phyloP scores from a whole-genome alignment of 257 asterid species.

The Solanum ossicruentum region DNA sequence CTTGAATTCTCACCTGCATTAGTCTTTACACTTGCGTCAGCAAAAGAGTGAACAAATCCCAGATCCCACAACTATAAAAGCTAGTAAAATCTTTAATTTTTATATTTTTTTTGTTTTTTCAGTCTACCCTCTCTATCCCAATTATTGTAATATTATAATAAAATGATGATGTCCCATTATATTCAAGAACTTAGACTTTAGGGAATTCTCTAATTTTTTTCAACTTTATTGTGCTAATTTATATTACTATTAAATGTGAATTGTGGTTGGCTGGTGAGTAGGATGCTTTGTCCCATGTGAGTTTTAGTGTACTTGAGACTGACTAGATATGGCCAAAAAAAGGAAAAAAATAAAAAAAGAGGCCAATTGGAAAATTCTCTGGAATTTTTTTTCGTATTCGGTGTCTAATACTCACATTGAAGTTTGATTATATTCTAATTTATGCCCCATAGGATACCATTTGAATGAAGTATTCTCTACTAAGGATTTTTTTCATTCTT shows the following conservation, averaged over 20 bases:
- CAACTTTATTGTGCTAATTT: background rate
- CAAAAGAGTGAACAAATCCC: constrained; percentile 14
- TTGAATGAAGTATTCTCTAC: too few relatives aligned
- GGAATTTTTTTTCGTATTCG: too few relatives aligned
- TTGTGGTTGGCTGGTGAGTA: background rate
- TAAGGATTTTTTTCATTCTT: too few relatives aligned
- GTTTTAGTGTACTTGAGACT: constrained; percentile 4
- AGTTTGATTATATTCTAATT: too few relatives aligned
- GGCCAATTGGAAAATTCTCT: background rate
- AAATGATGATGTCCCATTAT: background rate
- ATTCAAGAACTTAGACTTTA: background rate
- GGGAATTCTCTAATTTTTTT: background rate
- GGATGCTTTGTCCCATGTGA: constrained; percentile 19
- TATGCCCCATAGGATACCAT: too few relatives aligned
- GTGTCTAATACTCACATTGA: too few relatives aligned
- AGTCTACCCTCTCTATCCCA: background rate
- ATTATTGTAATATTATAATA: background rate
- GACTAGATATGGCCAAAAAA: background rate
- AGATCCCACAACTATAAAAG: constrained; percentile 36
- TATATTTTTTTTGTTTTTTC: background rate
- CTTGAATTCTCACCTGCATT: constrained; percentile 38
- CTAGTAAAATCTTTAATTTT: constrained; percentile 5
- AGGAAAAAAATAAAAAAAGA: background rate
- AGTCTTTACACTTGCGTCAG: constrained; percentile 3
- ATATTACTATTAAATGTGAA: background rate